A percentile compares a stretch with the other conserved stretches of the same genome.
phyloP scores from a whole-genome alignment of 805 yeast genomes.

The Cyberlindnera euphorbiiphila region DNA sequence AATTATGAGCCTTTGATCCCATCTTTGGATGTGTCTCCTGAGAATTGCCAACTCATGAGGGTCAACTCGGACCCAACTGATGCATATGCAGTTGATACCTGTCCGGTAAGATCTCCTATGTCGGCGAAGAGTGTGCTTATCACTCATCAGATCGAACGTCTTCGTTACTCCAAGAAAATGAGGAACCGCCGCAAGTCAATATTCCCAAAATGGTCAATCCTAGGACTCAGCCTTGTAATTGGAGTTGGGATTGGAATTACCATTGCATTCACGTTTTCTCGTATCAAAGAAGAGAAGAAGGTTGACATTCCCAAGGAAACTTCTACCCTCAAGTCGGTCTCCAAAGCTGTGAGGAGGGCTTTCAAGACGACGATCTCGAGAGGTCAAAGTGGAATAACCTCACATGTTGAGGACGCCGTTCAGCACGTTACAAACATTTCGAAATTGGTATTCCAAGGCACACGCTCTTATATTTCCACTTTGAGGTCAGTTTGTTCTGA shows the following conservation, averaged over 20 bases:
- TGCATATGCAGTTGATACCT: background rate
- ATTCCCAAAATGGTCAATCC: constrained; percentile 10
- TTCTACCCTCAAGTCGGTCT: background rate
- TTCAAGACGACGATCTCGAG: background rate
- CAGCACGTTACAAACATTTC: constrained; percentile 8
- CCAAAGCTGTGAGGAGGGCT: constrained; percentile 1
- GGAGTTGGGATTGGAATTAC: constrained; percentile 28
- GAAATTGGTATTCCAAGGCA: constrained; percentile 11
- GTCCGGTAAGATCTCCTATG: background rate
- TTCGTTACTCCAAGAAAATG: constrained; percentile 17
- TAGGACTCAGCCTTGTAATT: constrained; percentile 20
- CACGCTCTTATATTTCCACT: background rate
- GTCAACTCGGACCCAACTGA: background rate
- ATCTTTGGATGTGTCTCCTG: constrained; percentile 2
- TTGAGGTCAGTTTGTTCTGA: constrained; percentile 2
- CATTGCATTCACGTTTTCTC: constrained; percentile 17
- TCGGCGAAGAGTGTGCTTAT: constrained; percentile 12
- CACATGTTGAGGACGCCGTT: background rate
- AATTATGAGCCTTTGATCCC: background rate
- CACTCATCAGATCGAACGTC: constrained; percentile 14
- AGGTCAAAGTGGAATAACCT: background rate
- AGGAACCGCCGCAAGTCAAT: constrained; percentile 8
- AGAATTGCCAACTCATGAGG: constrained; percentile 6
- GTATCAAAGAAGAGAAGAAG: constrained; percentile 4
- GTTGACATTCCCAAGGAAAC: constrained; percentile 2